Conservation (phyloP, 2,329 filamentous ascomycete genomes). For the Ceratocystis smalleyi region DNA sequence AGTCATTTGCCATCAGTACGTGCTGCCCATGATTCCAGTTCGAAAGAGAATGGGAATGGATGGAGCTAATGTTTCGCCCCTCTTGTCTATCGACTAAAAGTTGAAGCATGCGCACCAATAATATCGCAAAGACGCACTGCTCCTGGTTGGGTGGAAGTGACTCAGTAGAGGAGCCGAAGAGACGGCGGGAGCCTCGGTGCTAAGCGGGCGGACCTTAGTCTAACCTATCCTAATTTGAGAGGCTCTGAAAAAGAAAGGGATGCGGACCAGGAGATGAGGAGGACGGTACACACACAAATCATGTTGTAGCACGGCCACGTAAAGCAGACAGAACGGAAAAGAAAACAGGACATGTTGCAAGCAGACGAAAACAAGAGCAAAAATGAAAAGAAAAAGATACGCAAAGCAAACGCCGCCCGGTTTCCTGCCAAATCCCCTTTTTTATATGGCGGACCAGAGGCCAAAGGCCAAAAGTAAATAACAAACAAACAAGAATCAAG, state of each 20-base stretch:
- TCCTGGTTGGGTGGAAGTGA: background rate
- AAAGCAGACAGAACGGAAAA: background rate
- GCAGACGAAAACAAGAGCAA: background rate
- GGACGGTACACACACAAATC: background rate
- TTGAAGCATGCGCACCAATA: too few species aligned
- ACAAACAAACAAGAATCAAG: background rate
- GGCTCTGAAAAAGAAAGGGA: background rate
- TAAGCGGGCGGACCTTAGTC: background rate
- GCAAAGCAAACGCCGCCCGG: conserved; percentile 8
- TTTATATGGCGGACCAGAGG: background rate
- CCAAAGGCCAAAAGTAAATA: background rate
- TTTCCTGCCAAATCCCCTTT: conserved; percentile 1
- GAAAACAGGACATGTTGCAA: background rate
- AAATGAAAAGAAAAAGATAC: background rate
- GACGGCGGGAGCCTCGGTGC: too few species aligned
- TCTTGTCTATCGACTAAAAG: background rate
- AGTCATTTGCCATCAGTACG: background rate
- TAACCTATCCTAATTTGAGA: background rate
- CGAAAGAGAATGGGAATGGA: background rate
- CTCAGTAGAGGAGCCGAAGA: background rate
- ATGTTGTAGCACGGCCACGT: background rate
- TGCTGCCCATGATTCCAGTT: background rate
- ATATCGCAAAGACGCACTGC: background rate
- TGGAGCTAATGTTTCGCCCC: background rate
- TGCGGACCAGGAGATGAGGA: background rate